Evolutionary conservation across 2,329 filamentous ascomycete species (phyloP).

Genomic region (Rhinocladiella similis): DNA sequence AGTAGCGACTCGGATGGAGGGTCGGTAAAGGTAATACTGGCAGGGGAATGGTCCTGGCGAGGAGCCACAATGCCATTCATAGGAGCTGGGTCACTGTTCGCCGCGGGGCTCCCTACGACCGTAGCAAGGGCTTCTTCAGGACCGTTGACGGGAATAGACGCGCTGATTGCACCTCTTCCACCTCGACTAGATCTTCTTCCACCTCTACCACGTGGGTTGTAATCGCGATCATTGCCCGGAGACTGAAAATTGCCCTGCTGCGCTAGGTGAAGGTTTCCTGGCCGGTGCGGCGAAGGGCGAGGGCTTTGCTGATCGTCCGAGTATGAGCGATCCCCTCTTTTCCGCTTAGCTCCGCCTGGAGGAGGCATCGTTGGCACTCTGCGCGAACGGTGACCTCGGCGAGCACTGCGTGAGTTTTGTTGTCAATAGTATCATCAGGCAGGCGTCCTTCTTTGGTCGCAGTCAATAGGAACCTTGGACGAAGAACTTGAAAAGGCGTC

Average conservation of each 20-base stretch:
- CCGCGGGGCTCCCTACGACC: slow-evolving; percentile 21
- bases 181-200: slow-evolving; percentile 28
- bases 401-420: slow-evolving; percentile 4
- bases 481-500: neutral
- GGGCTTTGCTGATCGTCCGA: slow-evolving; percentile 41
- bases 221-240: slow-evolving; percentile 27
- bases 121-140: slow-evolving; percentile 4
- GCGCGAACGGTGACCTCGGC: slow-evolving; percentile 10
- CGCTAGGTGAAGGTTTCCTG: slow-evolving; percentile 51
- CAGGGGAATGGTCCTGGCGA: slow-evolving; percentile 29
- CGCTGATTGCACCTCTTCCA: slow-evolving; percentile 13
- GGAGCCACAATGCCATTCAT: slow-evolving; percentile 33
- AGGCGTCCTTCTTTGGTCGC: slow-evolving; percentile 8
- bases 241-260: slow-evolving; percentile 49
- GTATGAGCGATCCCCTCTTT: slow-evolving; percentile 49
- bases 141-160: slow-evolving; percentile 15
- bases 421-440: slow-evolving; percentile 16
- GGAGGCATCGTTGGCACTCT: slow-evolving; percentile 48
- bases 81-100: slow-evolving; percentile 33
- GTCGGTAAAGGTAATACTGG: slow-evolving; percentile 23
- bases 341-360: slow-evolving; percentile 54
- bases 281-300: slow-evolving; percentile 50
- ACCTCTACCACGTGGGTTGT: slow-evolving; percentile 31
- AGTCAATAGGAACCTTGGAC: neutral
- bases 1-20: slow-evolving; percentile 31